Evolutionary conservation across 2,329 filamentous ascomycete species (phyloP).

Genomic region (Emergomyces orientalis): DNA sequence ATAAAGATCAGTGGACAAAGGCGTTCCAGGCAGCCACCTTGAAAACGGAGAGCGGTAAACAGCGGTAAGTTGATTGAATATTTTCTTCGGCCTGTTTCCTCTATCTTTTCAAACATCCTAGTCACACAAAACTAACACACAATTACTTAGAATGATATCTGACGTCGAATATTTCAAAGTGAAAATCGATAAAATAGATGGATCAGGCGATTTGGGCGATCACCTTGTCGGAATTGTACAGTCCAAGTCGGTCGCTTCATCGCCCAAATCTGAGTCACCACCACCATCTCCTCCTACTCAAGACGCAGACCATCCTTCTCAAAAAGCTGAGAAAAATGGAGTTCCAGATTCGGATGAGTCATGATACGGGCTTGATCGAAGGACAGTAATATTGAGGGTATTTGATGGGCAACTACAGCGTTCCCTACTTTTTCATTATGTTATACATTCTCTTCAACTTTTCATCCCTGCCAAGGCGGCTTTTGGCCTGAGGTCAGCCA

Average conservation of each 20-base stretch:
- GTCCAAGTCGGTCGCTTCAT: constrained; percentile 27
- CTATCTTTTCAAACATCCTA: constrained; percentile 22
- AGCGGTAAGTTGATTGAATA: constrained; percentile 49
- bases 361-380: not conserved
- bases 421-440: not conserved
- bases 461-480: not conserved
- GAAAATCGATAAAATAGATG: constrained; percentile 67
- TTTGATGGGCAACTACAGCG: not conserved
- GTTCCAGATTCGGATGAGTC: not conserved
- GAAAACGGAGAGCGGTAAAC: constrained; percentile 57
- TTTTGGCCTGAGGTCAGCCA: not conserved
- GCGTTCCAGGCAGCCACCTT: constrained; percentile 58
- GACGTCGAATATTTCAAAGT: constrained; percentile 66
- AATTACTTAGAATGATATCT: constrained; percentile 54
- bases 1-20: constrained; percentile 67
- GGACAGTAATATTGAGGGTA: not conserved
- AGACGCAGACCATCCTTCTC: not conserved
- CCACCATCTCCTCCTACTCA: constrained; percentile 3
- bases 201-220: constrained; percentile 64
- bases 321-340: constrained; percentile 2
- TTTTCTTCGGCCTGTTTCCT: constrained; percentile 7
- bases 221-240: constrained; percentile 49
- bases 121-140: constrained; percentile 14
- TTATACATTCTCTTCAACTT: not conserved
- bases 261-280: constrained; percentile 4